Base-by-base conservation (phyloP, 2,329 filamentous ascomycete genomes). In the Tolypocladium paradoxum region DNA sequence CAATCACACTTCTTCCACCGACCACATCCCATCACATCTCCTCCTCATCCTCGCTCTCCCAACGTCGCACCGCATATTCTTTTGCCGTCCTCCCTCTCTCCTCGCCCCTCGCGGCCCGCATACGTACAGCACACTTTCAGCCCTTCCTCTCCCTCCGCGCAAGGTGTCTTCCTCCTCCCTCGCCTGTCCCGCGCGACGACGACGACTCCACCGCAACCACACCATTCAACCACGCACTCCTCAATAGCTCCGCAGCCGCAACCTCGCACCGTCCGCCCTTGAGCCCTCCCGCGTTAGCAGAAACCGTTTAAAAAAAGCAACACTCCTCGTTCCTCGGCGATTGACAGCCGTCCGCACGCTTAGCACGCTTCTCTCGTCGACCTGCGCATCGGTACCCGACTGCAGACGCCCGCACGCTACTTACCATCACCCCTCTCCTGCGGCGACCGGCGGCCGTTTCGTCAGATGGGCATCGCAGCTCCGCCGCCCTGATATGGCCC, bases 401-500 rank as follows among this genome's bases (percentile, higher is more conserved):
- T 20, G 29, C 27, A 27, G 43, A 46, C 43, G 16, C 20, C 8
- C 27, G 16, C 24, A 16, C 16, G 43, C 24, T 31, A n/a, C 18
- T 18, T 16, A 20, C 24, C 24, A 11, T 3, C 29, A n/a, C 27
- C 40, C 18, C 43, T 31, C 27, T 24, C 43, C 27, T 46, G 49
- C 57, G 56, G 56, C 60, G 58, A 55, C 59, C 51, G 57, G 53
- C 52, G 57, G 53, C 53, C 58, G 33, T 61, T 52, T 56, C 56
- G 43, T 58, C 64, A 62, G 61, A 73, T 73, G 71, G 67, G 69
- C 66, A 64, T 68, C 63, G 64, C 64, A 64, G 63, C 57, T 55
- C 57, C 56, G 55, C 58, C 60, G 59, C 57, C 59, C 60, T 62
- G 68, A 63, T 58, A 81, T 81, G 77, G 73, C 75, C 65, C 68